A percentile compares a stretch with the other conserved stretches of the same genome.
These are phyloP conservation scores for Yamadazyma sp. DNA, from an alignment of 1,139 yeast genomes.

Conservation along the genomic window DNA sequence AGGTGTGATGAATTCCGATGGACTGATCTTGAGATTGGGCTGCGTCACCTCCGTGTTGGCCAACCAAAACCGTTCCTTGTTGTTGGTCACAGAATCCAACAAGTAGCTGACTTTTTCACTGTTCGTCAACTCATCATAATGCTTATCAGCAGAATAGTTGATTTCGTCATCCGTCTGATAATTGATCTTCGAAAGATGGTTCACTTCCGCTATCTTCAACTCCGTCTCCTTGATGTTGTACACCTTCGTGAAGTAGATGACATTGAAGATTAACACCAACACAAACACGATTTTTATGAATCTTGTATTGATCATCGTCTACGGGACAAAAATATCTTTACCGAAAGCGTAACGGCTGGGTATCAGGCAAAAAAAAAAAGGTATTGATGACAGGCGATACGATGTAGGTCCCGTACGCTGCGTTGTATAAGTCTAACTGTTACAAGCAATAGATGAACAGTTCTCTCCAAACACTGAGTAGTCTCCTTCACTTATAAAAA, in stretches of 20 bases:
- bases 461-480: too few species aligned
- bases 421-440: too few species aligned
- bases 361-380: too few species aligned
- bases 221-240: conserved; percentile 21
- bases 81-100: conserved; percentile 21
- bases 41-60: conserved; percentile 26
- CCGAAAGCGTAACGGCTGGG: too few species aligned
- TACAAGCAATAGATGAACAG: too few species aligned
- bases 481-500: too few species aligned
- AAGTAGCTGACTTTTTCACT: conserved; percentile 26
- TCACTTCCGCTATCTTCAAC: conserved; percentile 21
- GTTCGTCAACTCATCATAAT: conserved; percentile 20
- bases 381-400: too few species aligned
- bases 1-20: conserved; percentile 21
- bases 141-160: conserved; percentile 14
- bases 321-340: too few species aligned
- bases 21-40: conserved; percentile 21
- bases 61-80: conserved; percentile 26
- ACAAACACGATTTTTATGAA: conserved; percentile 22
- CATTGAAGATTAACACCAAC: conserved; percentile 22
- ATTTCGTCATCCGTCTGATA: conserved; percentile 26
- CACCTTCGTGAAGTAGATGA: conserved; percentile 23
- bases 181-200: conserved; percentile 19
- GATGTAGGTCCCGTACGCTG: too few species aligned
- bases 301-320: conserved; percentile 18